Evolutionary conservation across 2,329 filamentous ascomycete genomes (phyloP), one percentile per base, ranked within the genome.

Genomic region (Botryosphaeria agaves): DNA sequence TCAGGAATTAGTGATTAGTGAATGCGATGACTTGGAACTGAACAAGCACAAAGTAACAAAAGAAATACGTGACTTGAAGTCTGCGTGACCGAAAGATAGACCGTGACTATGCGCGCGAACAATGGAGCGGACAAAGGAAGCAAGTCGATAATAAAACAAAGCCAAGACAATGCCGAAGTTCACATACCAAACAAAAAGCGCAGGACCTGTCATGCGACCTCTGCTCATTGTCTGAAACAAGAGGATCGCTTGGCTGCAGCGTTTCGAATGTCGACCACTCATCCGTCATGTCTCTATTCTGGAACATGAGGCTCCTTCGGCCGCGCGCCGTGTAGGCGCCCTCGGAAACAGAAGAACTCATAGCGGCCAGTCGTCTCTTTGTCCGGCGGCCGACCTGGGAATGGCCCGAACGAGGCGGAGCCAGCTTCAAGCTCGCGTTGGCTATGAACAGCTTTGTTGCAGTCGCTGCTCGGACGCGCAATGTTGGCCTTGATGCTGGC

Each of bases 211-310:
- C 42, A 34, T 42, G 47, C 50, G 46, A 43, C 47, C 44, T 32
- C 29, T 43, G 40, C 40, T 37, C 42, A 43, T 45, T 45, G 45
- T 48, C 41, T 44, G 47, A 47, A 47, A 48, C 44, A 42, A 38
- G 44, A 42, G 47, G 40, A 38, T 48, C 47, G 44, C 44, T 45
- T 47, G 43, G 47, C 44, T 43, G 41, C 41, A 42, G 45, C 44
- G 56, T 56, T 55, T 55, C 55, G 52, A 41, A 39, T 46, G 47
- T 36, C 45, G 53, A 48, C 46, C 52, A 50, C 43, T 48, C 46
- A 47, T 43, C 40, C n/a, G n/a, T n/a, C 51, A 51, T 49, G 49
- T 48, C 55, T 56, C 53, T 52, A 52, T 49, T 49, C 38, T 48
- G 47, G 48, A 48, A 48, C 38, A 41, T 44, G 45, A 42, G 42